Base-by-base conservation (phyloP, 1,284 basidiomycete genomes). In the Boletus smithii region DNA sequence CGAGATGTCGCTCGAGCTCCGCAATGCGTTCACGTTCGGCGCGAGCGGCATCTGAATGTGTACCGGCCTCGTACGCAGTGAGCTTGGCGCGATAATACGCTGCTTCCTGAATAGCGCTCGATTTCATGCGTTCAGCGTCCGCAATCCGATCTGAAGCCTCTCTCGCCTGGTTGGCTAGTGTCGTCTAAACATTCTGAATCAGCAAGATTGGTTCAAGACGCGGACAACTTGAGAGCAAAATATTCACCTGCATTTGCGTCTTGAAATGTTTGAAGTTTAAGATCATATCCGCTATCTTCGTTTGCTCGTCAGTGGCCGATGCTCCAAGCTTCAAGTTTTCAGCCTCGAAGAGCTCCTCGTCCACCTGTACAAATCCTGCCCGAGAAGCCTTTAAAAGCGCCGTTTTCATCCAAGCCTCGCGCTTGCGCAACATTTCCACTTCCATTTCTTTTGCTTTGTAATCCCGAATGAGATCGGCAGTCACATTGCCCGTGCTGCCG, bases 81-180 rank as follows among this genome's bases (percentile, higher is more conserved):
- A 97, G 73, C 71, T 98, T 98, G 40, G 95, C 91, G 39, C 95
- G 91, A 67, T 94, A 97, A 71, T 91, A 99, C 1, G 95, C 91
- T 2, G 95, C 91, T 68, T 99, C 97, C 66, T 99, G 92, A 6
- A 92, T 69, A 1, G 97, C 95, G 41, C 82, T 85, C 5, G 77
- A 70, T 54, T 88, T 88, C 47, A 85, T 72, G 31, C 87, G 81
- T 55, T 97, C 92, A 2, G 89, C 85, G 53, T 94, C 91, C 13
- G 80, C 75, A 6, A 95, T 69, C 40, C 85, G 85, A 35, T 91
- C 86, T 6, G 91, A 91, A 6, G 86, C 83, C 33, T 77, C 73
- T 42, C 79, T 83, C 1, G 88, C 84, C 67, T 94, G 91, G 48
- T 84, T 83, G 8, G 79, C 76, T 60, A 95, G 75, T 23, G 77